Conservation (phyloP, 2,329 filamentous ascomycete species). For the Phaeophleospora eucalypticola region DNA sequence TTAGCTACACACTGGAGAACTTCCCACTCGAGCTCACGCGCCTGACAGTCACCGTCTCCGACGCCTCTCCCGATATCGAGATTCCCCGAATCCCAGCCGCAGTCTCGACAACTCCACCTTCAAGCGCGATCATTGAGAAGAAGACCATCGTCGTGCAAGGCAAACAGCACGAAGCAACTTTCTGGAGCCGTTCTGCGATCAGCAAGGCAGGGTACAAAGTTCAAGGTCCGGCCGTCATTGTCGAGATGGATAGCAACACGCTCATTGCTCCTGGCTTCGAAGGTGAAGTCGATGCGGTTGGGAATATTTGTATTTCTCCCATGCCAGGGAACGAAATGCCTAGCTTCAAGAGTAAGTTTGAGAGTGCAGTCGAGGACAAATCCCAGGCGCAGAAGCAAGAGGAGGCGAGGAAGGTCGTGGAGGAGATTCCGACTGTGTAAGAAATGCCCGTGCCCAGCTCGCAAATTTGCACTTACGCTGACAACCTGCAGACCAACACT, state of each 20-base stretch:
- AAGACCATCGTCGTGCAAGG: constrained; percentile 25
- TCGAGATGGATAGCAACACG: constrained; percentile 28
- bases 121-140: constrained; percentile 21
- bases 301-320: constrained; percentile 27
- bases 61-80: constrained; percentile 25
- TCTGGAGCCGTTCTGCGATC: constrained; percentile 22
- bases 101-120: constrained; percentile 18
- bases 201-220: constrained; percentile 23
- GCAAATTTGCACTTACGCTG: not conserved
- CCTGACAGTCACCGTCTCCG: constrained; percentile 22
- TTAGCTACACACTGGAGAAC: constrained; percentile 26
- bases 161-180: constrained; percentile 23
- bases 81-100: constrained; percentile 20
- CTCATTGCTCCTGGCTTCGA: constrained; percentile 24
- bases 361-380: constrained; percentile 19
- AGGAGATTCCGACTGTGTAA: constrained; percentile 22
- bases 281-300: constrained; percentile 21
- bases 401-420: constrained; percentile 23
- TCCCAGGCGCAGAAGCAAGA: constrained; percentile 19
- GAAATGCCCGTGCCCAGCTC: too few species aligned
- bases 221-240: constrained; percentile 23
- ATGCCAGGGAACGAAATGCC: constrained; percentile 25
- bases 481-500: constrained; percentile 14
- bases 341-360: constrained; percentile 23
- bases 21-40: constrained; percentile 25